These are phyloP conservation scores for Alternaria sp. DNA, from an alignment of 2,329 filamentous ascomycete genomes.

Conservation along the genomic window DNA sequence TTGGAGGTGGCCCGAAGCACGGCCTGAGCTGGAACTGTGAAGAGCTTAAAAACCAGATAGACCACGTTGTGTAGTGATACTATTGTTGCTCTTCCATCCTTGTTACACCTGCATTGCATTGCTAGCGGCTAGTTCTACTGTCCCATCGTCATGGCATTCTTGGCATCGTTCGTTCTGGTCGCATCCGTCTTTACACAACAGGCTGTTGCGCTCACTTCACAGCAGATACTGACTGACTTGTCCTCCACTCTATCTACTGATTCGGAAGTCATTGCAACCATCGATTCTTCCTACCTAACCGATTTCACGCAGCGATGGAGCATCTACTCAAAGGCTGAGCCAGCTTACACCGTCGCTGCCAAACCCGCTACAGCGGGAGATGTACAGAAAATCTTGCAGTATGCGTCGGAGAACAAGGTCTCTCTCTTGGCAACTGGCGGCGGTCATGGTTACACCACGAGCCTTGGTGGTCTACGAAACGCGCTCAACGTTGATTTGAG, in stretches of 20 bases:
- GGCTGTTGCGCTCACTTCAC: conserved; percentile 5
- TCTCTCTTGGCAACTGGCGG: conserved; percentile 7
- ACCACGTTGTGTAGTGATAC: not conserved
- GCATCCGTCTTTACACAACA: not conserved
- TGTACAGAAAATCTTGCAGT: conserved; percentile 6
- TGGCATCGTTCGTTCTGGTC: not conserved
- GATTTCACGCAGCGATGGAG: conserved; percentile 10
- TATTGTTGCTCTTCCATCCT: not conserved
- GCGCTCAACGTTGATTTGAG: conserved; percentile 5
- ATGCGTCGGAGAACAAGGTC: conserved; percentile 4
- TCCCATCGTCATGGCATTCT: conserved; percentile 1
- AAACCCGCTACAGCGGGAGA: conserved; percentile 6
- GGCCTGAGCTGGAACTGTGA: not conserved
- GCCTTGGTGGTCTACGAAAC: not conserved
- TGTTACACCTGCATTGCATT: conserved; percentile 2
- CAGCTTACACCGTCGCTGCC: not conserved
- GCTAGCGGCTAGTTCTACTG: not conserved
- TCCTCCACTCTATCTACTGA: not conserved
- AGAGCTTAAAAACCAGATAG: conserved; percentile 2
- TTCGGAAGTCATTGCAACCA: not conserved
- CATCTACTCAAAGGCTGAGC: conserved; percentile 3
- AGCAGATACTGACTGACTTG: conserved; percentile 10
- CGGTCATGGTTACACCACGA: conserved; percentile 2
- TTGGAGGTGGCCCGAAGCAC: not conserved
- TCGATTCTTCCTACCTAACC: conserved; percentile 1